Base-by-base conservation (phyloP, 2,329 filamentous ascomycete genomes). In the Hypoxylon sp. region DNA sequence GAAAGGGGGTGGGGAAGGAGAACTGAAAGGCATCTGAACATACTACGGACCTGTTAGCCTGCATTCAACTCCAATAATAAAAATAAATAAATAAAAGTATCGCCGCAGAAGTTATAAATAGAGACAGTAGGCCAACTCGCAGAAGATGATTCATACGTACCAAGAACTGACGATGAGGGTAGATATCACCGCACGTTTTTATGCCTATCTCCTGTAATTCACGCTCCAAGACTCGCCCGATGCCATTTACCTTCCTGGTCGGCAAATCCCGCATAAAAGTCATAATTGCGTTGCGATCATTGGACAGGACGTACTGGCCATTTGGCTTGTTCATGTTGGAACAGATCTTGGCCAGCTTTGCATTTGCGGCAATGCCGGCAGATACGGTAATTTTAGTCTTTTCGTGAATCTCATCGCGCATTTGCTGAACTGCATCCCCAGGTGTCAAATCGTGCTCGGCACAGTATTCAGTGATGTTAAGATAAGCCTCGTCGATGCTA, bases 261-360 rank as follows among this genome's bases (percentile, higher is more conserved):
- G 94, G 91, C 24, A 99, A 83, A 31, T 91, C 87, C 10, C 87
- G 86, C 92, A 98, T 97, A 76, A 98, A 98, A 0, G 86, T 82
- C 87, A 98, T 89, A 66, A 99, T 93, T 0, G 88, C 86, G 27
- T 83, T 81, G 8, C 94, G 87, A 44, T 97, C 91, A 57, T 86
- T 92, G 0, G 91, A 86, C 1, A 98, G 83, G 8, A 88, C 81
- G 73, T 92, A 98, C 76, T 98, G 96, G 0, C 96, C 96, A 74
- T 99, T 97, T 0, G 96, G 96, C 77, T 99, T 99, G 80, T 98
- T 98, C 79, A 92, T 89, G 77, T 99, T 98, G 17, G 93, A 97
- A 74, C 92, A 93, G 32, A 99, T 97, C 80, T 99, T 99, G 31
- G 96, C 95, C 13, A 99, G 85, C 76, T 94, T 95, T 0, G 94